These are phyloP conservation scores for Sporothrix schenckii DNA, from an alignment of 2,329 filamentous ascomycete species.

Conservation along the genomic window DNA sequence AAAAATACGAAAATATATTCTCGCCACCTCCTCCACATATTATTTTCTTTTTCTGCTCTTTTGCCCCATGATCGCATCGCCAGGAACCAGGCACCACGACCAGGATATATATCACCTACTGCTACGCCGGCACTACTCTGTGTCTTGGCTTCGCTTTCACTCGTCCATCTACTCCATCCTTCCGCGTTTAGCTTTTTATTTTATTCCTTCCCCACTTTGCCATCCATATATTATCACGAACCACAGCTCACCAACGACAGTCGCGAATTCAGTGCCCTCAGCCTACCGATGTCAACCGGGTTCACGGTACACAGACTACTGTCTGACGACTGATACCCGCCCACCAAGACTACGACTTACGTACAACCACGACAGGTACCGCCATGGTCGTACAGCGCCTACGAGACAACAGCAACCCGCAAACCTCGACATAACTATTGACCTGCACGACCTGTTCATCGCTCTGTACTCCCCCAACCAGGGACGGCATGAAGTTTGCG, in stretches of 20 bases:
- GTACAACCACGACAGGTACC: neutral
- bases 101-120: constrained; percentile 1
- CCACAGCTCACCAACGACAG: too few relatives aligned
- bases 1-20: constrained; percentile 4
- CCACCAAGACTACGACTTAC: neutral
- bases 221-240: neutral
- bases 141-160: constrained; percentile 1
- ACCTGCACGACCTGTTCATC: neutral
- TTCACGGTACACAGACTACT: neutral
- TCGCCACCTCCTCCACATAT: constrained; percentile 21
- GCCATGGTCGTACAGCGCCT: constrained; percentile 28
- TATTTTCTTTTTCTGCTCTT: neutral
- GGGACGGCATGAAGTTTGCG: constrained; percentile 76
- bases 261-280: too few relatives aligned
- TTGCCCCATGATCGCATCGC: constrained; percentile 18
- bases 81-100: constrained; percentile 17
- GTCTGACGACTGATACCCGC: neutral
- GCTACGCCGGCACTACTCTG: neutral
- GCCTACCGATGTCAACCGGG: neutral
- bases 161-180: neutral
- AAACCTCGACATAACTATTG: constrained; percentile 10
- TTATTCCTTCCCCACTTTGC: constrained; percentile 2
- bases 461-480: neutral
- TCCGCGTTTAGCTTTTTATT: neutral
- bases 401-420: neutral